Evolutionary conservation across 352 stramenopile species (phyloP), one percentile per base, ranked within the genome.

Genomic region (Globisporangium orthogonon): DNA sequence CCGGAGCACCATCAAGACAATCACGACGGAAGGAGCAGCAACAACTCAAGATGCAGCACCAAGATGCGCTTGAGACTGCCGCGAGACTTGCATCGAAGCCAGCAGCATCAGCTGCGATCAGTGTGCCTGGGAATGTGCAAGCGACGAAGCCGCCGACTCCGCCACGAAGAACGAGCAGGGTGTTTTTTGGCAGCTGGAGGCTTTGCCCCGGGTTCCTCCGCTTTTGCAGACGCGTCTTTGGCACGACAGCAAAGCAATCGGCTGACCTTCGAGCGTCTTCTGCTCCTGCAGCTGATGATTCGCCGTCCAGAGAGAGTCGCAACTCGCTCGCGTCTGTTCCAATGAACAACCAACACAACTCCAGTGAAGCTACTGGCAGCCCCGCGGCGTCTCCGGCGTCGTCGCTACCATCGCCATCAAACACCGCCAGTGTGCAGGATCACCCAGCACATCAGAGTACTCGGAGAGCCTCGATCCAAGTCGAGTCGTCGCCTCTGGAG

Each of bases 191-290:
- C 55, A 65, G 68, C 43, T 83, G 74, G 59, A 76, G 82, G 33
- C 73, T 89, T 37, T 89, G 76, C 54, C 76, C 79, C 23, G 79
- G 77, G n/a, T 81, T 89, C 39, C 58, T 87, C 30, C 76, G 77
- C 49, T 80, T 89, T 50, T 87, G 77, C 44, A 75, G 86, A 37
- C 76, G 77, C n/a, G 83, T 76, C 57, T 82, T 89, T 44, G 66
- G 69, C 30, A 60, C 67, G 7, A 39, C 49, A 33, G n/a, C 41
- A 11, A 40, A 45, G n/a, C 40, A 17, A 6, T 29, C 50, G 43
- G 53, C 50, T 44, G 50, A 54, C 39, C 29, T 49, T 17, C 33
- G 29, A 49, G 35, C 40, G 2, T 52, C 50, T 57, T 11, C 39
- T 17, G 33, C 41, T 57, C 14, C 35, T 31, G 50, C 39, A 39